phyloP scores from a whole-genome alignment of 371 early-diverging fungal genomes.

The Apophysomyces variabilis region DNA sequence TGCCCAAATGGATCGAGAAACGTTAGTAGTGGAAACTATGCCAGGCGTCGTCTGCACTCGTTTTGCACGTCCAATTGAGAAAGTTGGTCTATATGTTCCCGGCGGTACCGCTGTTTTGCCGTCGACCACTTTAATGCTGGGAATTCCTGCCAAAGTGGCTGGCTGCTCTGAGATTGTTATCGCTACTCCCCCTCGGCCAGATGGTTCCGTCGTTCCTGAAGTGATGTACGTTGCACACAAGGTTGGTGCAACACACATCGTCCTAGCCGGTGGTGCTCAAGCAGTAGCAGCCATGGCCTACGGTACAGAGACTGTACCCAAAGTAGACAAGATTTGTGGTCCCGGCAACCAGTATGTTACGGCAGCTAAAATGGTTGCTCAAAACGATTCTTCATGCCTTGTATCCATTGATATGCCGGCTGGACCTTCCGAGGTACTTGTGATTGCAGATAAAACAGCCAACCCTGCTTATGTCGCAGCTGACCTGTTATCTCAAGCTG shows the following conservation, averaged over 20 bases:
- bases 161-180: conserved; percentile 94
- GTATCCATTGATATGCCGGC: conserved; percentile 99
- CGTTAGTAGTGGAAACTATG: conserved; percentile 91
- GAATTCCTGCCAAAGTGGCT: conserved; percentile 97
- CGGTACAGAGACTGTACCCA: conserved; percentile 93
- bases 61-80: conserved; percentile 92
- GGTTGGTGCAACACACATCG: conserved; percentile 89
- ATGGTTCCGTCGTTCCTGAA: conserved; percentile 92
- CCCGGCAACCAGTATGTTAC: conserved; percentile 99
- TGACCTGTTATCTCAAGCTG: conserved; percentile 96
- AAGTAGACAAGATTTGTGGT: conserved; percentile 99
- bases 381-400: conserved; percentile 90
- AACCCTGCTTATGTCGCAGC: conserved; percentile 93
- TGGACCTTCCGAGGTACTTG: conserved; percentile 96
- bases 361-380: conserved; percentile 96
- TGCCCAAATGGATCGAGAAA: conserved; percentile 82
- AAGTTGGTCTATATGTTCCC: conserved; percentile 97
- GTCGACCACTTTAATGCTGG: conserved; percentile 94
- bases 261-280: conserved; percentile 97
- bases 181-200: conserved; percentile 95
- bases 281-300: conserved; percentile 99
- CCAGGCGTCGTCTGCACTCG: conserved; percentile 95
- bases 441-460: conserved; percentile 87
- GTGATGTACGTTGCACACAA: conserved; percentile 98
- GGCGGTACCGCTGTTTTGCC: conserved; percentile 98